Evolutionary conservation across 1,139 yeast species (phyloP), one percentile per base, ranked within the genome.

Genomic region (Magnusiomyces clavatus): DNA sequence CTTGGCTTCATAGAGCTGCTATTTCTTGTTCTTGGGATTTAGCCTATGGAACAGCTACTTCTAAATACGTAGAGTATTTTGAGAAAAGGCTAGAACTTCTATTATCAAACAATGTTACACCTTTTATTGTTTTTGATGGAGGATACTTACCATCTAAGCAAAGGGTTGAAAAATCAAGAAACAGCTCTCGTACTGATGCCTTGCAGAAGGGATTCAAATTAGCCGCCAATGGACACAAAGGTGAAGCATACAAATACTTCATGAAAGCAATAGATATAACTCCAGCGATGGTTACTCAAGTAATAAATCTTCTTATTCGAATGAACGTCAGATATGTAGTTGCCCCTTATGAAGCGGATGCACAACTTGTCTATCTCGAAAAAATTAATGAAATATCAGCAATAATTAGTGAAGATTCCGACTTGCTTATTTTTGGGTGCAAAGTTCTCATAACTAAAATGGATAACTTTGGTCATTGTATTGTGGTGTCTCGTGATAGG

Each of bases 321-420:
- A 72, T 76, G 48, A 68, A 70, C 1, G 80, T 94, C 47, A 76
- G 76, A 57, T 92, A 80, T 61, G 79, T 92, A 16, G 98, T 94
- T 10, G 98, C 99, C 0, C 99, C 99, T 0, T 94, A 89, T 65
- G 99, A 94, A 69, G 98, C 98, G 0, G 99, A 94, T 66, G 86
- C 98, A 0, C 98, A 94, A 66, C 80, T 94, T 84, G 97, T 92
- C 6, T 88, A 83, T 61, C 73, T 94, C 48, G 98, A 92, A 64
- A 80, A 80, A 54, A 60, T 71, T 0, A 94, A 94, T 0, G 53
- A 79, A 1, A 94, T 89, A 10, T 85, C 88, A 57, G 98, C 94
- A 0, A 86, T 94, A 8, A 74, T 94, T 11, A 84, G 96, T 41
- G 99, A 94, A 64, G 99, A 94, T 64, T 89, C 97, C 0, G 99